Evolutionary conservation across 139 green algal genomes (phyloP).

Genomic region (Micractinium conductrix): DNA sequence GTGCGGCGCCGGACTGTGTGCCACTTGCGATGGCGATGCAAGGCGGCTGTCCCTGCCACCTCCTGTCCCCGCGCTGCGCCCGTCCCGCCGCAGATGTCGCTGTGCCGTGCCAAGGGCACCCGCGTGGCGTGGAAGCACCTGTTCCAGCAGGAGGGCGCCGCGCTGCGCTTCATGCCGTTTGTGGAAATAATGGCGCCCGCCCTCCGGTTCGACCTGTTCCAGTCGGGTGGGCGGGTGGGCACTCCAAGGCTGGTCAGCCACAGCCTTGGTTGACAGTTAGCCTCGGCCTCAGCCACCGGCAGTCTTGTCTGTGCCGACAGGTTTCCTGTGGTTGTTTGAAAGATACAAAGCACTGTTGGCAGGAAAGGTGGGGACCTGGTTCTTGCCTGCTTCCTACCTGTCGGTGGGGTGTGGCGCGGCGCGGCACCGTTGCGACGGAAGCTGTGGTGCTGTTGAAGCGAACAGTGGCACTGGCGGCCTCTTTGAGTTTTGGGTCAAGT

Average conservation of each 20-base stretch:
- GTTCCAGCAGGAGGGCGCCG: not conserved
- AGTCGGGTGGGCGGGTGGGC: not conserved
- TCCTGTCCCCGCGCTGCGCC: not conserved
- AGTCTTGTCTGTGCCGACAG: no score
- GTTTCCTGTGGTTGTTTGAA: no score
- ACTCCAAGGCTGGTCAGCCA: not conserved
- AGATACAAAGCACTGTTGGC: no score
- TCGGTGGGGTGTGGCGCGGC: no score
- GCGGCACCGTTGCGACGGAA: no score
- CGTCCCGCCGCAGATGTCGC: not conserved
- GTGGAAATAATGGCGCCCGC: conserved; percentile 3
- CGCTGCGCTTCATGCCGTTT: not conserved
- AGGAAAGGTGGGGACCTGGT: not conserved
- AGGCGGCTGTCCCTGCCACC: not conserved
- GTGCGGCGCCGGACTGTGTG: not conserved
- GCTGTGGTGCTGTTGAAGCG: no score
- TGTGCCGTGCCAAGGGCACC: not conserved
- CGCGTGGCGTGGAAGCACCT: conserved; percentile 1
- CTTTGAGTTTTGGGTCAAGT: no score
- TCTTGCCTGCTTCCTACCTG: not conserved
- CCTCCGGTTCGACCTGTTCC: not conserved
- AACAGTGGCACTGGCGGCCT: no score
- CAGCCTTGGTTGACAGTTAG: not conserved
- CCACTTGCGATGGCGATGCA: not conserved
- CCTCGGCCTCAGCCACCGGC: no score